Evolutionary conservation across 2,329 filamentous ascomycete species (phyloP), one percentile per base, ranked within the genome.

Genomic region (Cladosporium oxysporum): DNA sequence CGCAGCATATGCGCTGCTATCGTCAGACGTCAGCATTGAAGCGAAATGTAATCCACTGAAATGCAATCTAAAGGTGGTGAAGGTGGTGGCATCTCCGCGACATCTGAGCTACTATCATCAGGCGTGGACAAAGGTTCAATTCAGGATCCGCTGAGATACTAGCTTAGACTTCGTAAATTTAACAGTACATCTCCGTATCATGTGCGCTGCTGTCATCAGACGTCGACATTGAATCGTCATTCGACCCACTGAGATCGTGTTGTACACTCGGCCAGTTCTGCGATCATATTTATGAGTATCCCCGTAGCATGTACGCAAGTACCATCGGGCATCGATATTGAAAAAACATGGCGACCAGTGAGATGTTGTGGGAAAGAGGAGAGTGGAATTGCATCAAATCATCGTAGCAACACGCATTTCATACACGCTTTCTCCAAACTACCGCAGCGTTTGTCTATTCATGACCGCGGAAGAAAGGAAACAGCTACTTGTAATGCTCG

Each of bases 401-500:
- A 55, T 55, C 52, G 52, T 55, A 31, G 61, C 50, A 63, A 63
- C 29, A 63, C 61, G 61, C 61, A 63, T 63, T 63, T 63, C 61
- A 63, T 63, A 63, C 61, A 63, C 49, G 37, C 52, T 55, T 55
- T 55, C 50, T 41, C 49, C 61, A 35, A 57, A 57, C 50, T 63
- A 52, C 49, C 61, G 50, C 61, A 41, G 61, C 50, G 26, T 29
- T 63, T 57, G 12, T 55, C 50, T 63, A 57, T 57, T 63, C 61
- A 63, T 57, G 35, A 44, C 61, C 50, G 61, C 35, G 26, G 49
- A 26, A 63, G 52, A 29, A 23, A 52, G 55, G 50, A 62, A 57
- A 28, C 26, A 63, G 37, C 61, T 63, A 63, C 61, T 16, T 63
- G 61, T 63, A 63, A 63, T 63, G 61, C 61, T 65, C 62, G 53